phyloP scores from a whole-genome alignment of 2,329 filamentous ascomycete genomes.

The Xylaria sp. region DNA sequence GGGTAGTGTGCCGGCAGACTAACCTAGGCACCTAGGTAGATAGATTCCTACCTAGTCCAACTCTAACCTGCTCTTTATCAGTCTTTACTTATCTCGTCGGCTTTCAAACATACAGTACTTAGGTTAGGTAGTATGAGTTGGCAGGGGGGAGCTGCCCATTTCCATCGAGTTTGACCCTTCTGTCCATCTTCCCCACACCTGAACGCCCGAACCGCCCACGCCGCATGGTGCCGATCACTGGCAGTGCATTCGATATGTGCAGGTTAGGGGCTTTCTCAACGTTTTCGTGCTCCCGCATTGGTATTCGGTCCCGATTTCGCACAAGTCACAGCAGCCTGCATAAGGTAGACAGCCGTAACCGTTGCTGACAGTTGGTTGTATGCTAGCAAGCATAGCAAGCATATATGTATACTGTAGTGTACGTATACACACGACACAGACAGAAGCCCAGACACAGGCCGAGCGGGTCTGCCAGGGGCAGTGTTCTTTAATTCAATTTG shows the following conservation, averaged over 20 bases:
- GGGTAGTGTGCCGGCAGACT: not conserved
- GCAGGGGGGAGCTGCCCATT: not conserved
- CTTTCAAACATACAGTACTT: not conserved
- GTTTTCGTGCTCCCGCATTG: constrained; percentile 19
- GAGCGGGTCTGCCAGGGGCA: constrained; percentile 14
- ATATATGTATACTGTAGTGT: not conserved
- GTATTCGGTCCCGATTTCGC: not conserved
- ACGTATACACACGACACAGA: constrained; percentile 4
- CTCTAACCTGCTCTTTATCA: not conserved
- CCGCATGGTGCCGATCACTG: too few relatives aligned
- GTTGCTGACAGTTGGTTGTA: too few relatives aligned
- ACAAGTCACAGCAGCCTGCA: not conserved
- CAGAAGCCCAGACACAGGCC: constrained; percentile 10
- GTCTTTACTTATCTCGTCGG: constrained; percentile 3
- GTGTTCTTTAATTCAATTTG: constrained; percentile 4
- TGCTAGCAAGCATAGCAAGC: too few relatives aligned
- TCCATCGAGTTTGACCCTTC: not conserved
- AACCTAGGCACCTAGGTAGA: not conserved
- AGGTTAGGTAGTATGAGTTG: too few relatives aligned
- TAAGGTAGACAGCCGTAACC: not conserved
- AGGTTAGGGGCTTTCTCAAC: constrained; percentile 23
- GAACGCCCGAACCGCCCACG: too few relatives aligned
- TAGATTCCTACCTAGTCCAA: not conserved
- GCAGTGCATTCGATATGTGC: not conserved
- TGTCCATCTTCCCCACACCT: constrained; percentile 7